phyloP scores from a whole-genome alignment of 2,329 filamentous ascomycete species.

The Amylocarpus encephaloides region DNA sequence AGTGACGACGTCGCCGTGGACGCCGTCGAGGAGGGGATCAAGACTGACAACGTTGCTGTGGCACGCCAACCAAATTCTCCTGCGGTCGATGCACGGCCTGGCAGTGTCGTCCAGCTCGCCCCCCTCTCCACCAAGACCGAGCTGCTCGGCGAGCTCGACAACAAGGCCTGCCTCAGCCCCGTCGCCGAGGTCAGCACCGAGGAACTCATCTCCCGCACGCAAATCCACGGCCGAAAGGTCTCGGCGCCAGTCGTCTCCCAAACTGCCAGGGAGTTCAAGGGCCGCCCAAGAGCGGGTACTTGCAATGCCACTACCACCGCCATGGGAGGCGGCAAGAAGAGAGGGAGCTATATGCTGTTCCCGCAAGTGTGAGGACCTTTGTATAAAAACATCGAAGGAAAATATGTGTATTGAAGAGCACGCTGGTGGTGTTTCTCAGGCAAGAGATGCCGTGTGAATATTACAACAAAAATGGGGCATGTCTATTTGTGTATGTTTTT shows the following conservation, averaged over 20 bases:
- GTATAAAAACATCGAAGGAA: not conserved
- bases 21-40: too few species aligned
- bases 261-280: constrained; percentile 17
- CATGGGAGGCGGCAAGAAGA: constrained; percentile 15
- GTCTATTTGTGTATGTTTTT: not conserved
- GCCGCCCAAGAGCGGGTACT: constrained; percentile 21
- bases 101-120: not conserved
- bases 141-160: not conserved
- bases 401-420: not conserved
- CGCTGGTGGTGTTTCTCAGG: not conserved
- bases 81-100: too few species aligned
- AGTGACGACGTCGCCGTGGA: not conserved
- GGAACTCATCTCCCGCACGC: not conserved
- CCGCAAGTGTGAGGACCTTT: constrained; percentile 18
- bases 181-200: constrained; percentile 19
- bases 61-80: too few species aligned
- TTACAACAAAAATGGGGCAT: constrained; percentile 2
- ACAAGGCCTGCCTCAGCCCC: constrained; percentile 18
- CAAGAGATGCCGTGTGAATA: not conserved
- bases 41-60: too few species aligned
- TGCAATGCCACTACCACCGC: constrained; percentile 6
- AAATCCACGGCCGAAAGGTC: constrained; percentile 25
- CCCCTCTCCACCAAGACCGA: constrained; percentile 2
- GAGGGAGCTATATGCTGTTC: constrained; percentile 29
- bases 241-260: constrained; percentile 25